These are phyloP conservation scores for Mycena haematopus DNA, from an alignment of 768 basidiomycete species.

Conservation along the genomic window DNA sequence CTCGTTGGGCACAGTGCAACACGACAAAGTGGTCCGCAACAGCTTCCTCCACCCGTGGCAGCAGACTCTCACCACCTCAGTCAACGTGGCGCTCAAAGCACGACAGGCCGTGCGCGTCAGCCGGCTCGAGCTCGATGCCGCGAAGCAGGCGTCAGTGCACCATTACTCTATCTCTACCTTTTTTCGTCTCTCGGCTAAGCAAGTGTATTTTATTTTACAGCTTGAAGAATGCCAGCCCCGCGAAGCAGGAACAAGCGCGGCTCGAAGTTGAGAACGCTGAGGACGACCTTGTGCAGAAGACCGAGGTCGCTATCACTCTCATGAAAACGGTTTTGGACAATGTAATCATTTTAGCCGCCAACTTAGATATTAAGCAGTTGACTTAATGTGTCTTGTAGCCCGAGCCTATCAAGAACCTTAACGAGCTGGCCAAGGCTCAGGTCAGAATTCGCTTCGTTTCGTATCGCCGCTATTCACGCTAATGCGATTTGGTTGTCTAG, in stretches of 20 bases:
- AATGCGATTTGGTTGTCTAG: conserved; percentile 38
- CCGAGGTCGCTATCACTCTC: conserved; percentile 93
- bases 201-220: conserved; percentile 48
- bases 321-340: conserved; percentile 99
- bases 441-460: conserved; percentile 39
- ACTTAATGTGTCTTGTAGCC: conserved; percentile 57
- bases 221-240: conserved; percentile 75
- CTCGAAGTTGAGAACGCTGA: conserved; percentile 93
- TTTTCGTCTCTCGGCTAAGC: background rate
- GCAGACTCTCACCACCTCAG: conserved; percentile 80
- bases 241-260: conserved; percentile 89
- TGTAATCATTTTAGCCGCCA: conserved; percentile 49
- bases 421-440: conserved; percentile 91
- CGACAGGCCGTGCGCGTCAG: conserved; percentile 81
- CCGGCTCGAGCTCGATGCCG: conserved; percentile 88
- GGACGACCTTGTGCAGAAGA: conserved; percentile 97
- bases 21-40: conserved; percentile 73
- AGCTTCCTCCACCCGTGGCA: conserved; percentile 87
- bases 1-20: conserved; percentile 50
- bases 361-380: background rate
- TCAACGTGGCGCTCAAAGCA: conserved; percentile 92
- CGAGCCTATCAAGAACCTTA: conserved; percentile 93
- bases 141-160: conserved; percentile 78
- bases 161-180: background rate
- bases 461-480: background rate